Evolutionary conservation across 306 rosid species (phyloP).

Genomic region (Cercis canadensis): DNA sequence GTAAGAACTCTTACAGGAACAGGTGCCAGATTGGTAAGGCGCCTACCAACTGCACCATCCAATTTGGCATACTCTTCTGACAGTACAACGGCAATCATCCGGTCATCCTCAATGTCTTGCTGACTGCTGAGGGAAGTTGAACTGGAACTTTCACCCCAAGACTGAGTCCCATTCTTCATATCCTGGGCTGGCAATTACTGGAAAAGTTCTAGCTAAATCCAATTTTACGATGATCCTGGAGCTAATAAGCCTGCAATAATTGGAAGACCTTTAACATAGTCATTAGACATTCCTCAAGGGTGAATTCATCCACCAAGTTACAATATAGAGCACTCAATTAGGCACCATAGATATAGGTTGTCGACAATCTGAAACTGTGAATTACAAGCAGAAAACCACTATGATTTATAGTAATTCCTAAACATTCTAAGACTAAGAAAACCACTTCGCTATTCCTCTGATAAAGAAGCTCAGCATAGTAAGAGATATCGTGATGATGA

Average conservation of each 20-base stretch:
- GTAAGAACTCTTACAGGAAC: slow-evolving; percentile 55
- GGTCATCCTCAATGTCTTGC: slow-evolving; percentile 67
- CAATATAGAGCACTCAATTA: slow-evolving; percentile 10
- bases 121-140: slow-evolving; percentile 70
- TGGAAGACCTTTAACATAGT: not conserved
- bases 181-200: not conserved
- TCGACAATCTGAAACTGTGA: no score
- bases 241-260: slow-evolving; percentile 31
- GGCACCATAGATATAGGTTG: not conserved
- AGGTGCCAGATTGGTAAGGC: slow-evolving; percentile 75
- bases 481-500: slow-evolving; percentile 1
- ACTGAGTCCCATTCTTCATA: slow-evolving; percentile 53
- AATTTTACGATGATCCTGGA: slow-evolving; percentile 16
- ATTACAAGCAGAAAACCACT: no score
- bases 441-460: no score
- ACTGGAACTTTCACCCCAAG: slow-evolving; percentile 64
- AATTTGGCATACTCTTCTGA: slow-evolving; percentile 84
- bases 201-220: slow-evolving; percentile 4
- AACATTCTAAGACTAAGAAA: no score
- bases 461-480: no score
- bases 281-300: slow-evolving; percentile 20
- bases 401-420: no score
- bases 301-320: not conserved
- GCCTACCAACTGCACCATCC: slow-evolving; percentile 67
- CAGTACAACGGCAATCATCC: slow-evolving; percentile 76